Evolutionary conservation across 805 yeast species (phyloP).

Genomic region (Teunomyces stri): DNA sequence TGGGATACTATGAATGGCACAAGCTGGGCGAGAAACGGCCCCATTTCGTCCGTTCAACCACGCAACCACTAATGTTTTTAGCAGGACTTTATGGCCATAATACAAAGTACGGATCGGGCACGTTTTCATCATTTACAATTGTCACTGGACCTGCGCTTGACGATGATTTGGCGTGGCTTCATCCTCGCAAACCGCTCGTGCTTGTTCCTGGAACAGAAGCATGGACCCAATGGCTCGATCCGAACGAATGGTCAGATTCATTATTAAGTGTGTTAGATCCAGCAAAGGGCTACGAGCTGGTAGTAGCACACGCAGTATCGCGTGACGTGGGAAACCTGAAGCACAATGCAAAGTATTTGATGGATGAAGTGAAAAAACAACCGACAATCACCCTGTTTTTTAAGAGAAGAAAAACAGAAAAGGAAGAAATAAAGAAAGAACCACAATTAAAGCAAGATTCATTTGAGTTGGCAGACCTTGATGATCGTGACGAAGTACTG

Average conservation of each 20-base stretch:
- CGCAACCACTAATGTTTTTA: slow-evolving; percentile 53
- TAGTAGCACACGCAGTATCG: slow-evolving; percentile 56
- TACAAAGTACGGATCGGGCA: slow-evolving; percentile 4
- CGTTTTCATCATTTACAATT: slow-evolving; percentile 57
- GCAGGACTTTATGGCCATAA: slow-evolving; percentile 51
- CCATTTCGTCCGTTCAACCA: slow-evolving; percentile 57
- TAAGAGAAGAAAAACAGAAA: neutral
- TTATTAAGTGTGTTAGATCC: slow-evolving; percentile 40
- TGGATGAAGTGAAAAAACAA: slow-evolving; percentile 24
- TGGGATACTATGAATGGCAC: slow-evolving; percentile 88
- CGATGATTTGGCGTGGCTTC: slow-evolving; percentile 60
- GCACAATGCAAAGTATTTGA: slow-evolving; percentile 44
- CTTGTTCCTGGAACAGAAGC: slow-evolving; percentile 55
- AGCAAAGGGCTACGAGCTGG: slow-evolving; percentile 28
- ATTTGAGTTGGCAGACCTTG: neutral
- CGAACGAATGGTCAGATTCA: slow-evolving; percentile 38
- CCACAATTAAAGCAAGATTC: too few relatives aligned
- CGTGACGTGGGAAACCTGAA: slow-evolving; percentile 62
- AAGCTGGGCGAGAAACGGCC: slow-evolving; percentile 52
- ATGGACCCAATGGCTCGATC: slow-evolving; percentile 65
- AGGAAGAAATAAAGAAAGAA: too few relatives aligned
- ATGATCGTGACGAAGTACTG: neutral
- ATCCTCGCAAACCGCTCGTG: slow-evolving; percentile 75
- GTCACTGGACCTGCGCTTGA: slow-evolving; percentile 64
- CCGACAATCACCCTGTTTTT: slow-evolving; percentile 29